Evolutionary conservation across 2,329 filamentous ascomycete genomes (phyloP).

Genomic region (Aureobasidium mangrovei): DNA sequence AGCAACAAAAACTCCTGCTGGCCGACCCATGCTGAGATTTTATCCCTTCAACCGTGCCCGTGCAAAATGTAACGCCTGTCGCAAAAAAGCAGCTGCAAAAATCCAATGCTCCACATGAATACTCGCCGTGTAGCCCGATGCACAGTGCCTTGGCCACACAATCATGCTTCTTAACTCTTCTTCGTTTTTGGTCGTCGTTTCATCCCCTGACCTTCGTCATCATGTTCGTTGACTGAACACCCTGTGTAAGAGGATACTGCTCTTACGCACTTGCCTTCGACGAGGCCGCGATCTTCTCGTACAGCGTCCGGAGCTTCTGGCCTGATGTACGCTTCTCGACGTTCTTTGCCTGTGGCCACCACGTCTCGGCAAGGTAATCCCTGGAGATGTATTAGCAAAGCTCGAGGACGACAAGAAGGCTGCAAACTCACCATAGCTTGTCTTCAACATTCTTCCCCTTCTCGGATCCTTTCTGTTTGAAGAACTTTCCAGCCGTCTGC

Average conservation of each 20-base stretch:
- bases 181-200: neutral
- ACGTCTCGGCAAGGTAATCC: slow-evolving; percentile 26
- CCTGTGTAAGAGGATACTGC: too few species aligned
- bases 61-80: slow-evolving; percentile 7
- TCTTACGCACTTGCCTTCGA: neutral
- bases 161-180: slow-evolving; percentile 3
- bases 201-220: neutral
- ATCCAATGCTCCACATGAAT: slow-evolving; percentile 8
- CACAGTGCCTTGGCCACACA: neutral
- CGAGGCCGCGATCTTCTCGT: slow-evolving; percentile 24
- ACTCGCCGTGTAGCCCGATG: slow-evolving; percentile 1
- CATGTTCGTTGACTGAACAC: neutral
- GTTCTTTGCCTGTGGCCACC: slow-evolving; percentile 30
- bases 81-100: slow-evolving; percentile 11
- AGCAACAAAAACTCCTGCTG: slow-evolving; percentile 11
- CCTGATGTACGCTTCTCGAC: slow-evolving; percentile 25
- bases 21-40: slow-evolving; percentile 10
- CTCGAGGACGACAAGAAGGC: neutral
- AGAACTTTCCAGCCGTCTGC: slow-evolving; percentile 54
- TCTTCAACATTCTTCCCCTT: slow-evolving; percentile 21
- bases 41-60: neutral
- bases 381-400: slow-evolving; percentile 13
- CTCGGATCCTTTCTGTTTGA: slow-evolving; percentile 38
- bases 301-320: slow-evolving; percentile 29
- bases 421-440: slow-evolving; percentile 24